Base-by-base conservation (phyloP, 2,329 filamentous ascomycete species). In the Fusarium vanettenii region DNA sequence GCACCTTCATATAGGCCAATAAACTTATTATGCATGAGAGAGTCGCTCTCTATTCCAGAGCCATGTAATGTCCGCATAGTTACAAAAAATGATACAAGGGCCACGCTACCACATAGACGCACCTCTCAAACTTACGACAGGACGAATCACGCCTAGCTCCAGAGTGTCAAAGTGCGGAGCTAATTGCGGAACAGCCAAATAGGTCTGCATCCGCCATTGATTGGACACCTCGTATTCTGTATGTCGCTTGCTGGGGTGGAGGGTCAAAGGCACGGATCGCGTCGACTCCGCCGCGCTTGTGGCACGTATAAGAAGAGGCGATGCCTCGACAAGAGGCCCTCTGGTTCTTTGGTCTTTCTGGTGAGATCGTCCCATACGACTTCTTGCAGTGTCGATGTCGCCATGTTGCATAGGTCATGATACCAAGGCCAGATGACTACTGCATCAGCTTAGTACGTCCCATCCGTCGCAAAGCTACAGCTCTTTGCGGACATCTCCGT, bases 221-320 rank as follows among this genome's bases (percentile, higher is more conserved):
- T 61, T 61, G 59, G 59, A 33, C 16, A 22, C 48, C 31, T 57
- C 52, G 55, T 57, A 57, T 57, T 37, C 16, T 33, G 55, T 20
- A 63, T 41, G 61, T 56, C 61, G 61, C 33, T 39, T 33, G 18
- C 60, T 29, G 22, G 33, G 60, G 31, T 25, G 45, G 16, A 27
- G 45, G 48, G 18, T 61, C 31, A 41, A 61, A 61, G 59, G 59
- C 41, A 61, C 27, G 59, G 59, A 48, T 61, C 27, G 27, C 59
- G 39, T 43, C 60, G 14, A 33, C 60, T 50, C 31, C 41, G 41
- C 60, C 41, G 60, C 41, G 4, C 27, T 48, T 37, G 41, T 33
- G 60, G 41, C 18, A 62, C 20, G 43, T 62, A 52, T 62, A 62
- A 62, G 60, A 62, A 25, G 37, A 35, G 60, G 41, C 20, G 20